Base-by-base conservation (phyloP, 768 basidiomycete genomes). In the Lactarius quietus region DNA sequence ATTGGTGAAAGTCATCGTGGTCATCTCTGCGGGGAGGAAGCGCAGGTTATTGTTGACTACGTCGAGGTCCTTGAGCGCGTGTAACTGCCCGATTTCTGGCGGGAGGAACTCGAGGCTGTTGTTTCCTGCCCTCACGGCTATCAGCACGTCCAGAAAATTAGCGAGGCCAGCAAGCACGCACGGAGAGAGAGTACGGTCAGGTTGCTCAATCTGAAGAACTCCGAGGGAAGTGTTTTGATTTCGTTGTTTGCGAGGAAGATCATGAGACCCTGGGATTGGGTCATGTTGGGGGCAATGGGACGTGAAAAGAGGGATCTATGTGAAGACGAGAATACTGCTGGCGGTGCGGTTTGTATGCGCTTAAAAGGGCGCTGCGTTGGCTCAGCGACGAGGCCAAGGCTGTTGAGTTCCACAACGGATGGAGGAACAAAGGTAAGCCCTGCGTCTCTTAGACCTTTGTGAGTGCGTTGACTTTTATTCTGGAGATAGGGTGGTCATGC, bases 21-120 rank as follows among this genome's bases (percentile, higher is more conserved):
- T 54, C 62, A 69, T 68, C 52, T 69, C 68, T 9, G 68, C 68
- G 17, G 68, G 68, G 56, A 69, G 68, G 17, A 60, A 68, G 33
- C 36, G 62, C 41, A 69, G 52, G 28, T 62, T 60, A 57, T 69
- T 69, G 55, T 64, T 57, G 41, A 68, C 66, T 7, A 69, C 57
- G 36, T 68, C 67, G 8, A 69, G 68, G 52, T 64, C 55, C 29
- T 62, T 68, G 20, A 69, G 63, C 1, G 59, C 63, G 2, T 57
- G 52, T 36, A 68, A 45, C 41, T 68, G 55, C n/a, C 36, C 66
- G 54, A 69, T 68, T 54, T 69, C 61, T 28, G 66, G 66, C 6
- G 68, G 68, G 2, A 69, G 36, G n/a, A 52, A 35, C 31, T 62
- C 61, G 20, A 68, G 66, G 28, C 20, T 56, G 53, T 69, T 69